These are phyloP conservation scores for Zymoseptoria ardabiliae DNA, from an alignment of 2,329 filamentous ascomycete genomes.

Conservation along the genomic window DNA sequence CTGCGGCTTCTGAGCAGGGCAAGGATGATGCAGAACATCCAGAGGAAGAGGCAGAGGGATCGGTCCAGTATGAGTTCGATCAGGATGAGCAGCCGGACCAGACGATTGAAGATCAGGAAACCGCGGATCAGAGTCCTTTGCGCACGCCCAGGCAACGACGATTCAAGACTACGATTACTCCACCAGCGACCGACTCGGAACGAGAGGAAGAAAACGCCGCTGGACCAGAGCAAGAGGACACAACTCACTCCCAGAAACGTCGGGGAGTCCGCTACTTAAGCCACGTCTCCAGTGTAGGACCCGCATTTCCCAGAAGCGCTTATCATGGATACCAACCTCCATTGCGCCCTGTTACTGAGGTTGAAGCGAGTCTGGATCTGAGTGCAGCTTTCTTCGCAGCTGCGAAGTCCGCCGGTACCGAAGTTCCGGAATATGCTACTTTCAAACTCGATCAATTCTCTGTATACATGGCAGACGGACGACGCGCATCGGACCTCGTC, in stretches of 20 bases:
- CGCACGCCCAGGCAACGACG: neutral
- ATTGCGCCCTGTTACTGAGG: conserved; percentile 1
- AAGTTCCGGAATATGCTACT: conserved; percentile 9
- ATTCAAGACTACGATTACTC: neutral
- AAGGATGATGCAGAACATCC: neutral
- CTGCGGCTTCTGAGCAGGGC: neutral
- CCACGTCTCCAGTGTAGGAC: neutral
- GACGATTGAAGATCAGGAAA: neutral
- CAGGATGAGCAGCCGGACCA: neutral
- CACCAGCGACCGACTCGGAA: neutral
- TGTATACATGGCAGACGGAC: conserved; percentile 8
- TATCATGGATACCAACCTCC: conserved; percentile 9
- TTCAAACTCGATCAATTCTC: conserved; percentile 14
- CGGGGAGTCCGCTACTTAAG: neutral
- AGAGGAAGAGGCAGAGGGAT: neutral
- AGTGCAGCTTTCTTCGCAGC: neutral
- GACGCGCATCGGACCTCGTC: conserved; percentile 10
- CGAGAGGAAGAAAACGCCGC: neutral
- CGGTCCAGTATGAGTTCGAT: no score
- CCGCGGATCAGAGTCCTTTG: neutral
- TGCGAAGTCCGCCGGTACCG: neutral
- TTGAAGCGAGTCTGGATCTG: conserved; percentile 4
- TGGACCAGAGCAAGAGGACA: neutral
- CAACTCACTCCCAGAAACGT: neutral
- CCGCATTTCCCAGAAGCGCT: conserved; percentile 7